Percentiles rank a stretch among this genome's conserved stretches.
Conservation (phyloP, 2,329 filamentous ascomycete species). For the Gaeumannomyces tritici region DNA sequence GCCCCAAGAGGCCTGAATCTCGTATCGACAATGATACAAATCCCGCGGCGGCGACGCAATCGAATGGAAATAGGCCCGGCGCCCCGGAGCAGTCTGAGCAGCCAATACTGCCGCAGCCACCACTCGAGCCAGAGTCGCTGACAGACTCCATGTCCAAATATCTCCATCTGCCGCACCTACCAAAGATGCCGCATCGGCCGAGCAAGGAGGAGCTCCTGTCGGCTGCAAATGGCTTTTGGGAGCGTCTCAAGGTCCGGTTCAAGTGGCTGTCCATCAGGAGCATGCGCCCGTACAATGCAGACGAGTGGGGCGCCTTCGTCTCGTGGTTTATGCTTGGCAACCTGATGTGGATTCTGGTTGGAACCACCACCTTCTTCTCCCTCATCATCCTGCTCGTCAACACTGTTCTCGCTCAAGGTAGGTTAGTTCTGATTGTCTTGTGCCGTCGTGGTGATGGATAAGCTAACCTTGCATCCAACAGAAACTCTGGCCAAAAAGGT, state of each 20-base stretch:
- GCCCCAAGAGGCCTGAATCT: slow-evolving; percentile 5
- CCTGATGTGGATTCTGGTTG: slow-evolving; percentile 89
- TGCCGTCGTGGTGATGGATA: neutral
- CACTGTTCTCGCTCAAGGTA: slow-evolving; percentile 89
- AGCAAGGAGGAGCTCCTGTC: slow-evolving; percentile 89
- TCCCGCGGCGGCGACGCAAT: slow-evolving; percentile 4
- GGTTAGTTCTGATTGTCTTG: slow-evolving; percentile 12
- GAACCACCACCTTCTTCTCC: slow-evolving; percentile 95
- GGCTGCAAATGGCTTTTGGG: slow-evolving; percentile 87
- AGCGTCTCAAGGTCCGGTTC: slow-evolving; percentile 80
- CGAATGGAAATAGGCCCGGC: slow-evolving; percentile 3
- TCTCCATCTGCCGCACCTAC: slow-evolving; percentile 41
- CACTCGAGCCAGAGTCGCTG: slow-evolving; percentile 25
- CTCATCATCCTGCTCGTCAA: slow-evolving; percentile 85
- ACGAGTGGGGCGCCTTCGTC: slow-evolving; percentile 91
- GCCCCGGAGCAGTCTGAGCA: slow-evolving; percentile 11
- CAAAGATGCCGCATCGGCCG: slow-evolving; percentile 75
- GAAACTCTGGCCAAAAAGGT: slow-evolving; percentile 91
- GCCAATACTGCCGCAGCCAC: neutral
- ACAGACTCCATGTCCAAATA: slow-evolving; percentile 49
- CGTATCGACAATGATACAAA: slow-evolving; percentile 6
- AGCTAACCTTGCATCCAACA: slow-evolving; percentile 17
- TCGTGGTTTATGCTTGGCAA: slow-evolving; percentile 95
- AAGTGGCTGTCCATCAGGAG: slow-evolving; percentile 98
- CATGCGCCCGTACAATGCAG: slow-evolving; percentile 85